A percentile compares a stretch with the other conserved stretches of the same genome.
These are phyloP conservation scores for Boletellus deceptivus DNA, from an alignment of 1,284 basidiomycete genomes.

Conservation along the genomic window DNA sequence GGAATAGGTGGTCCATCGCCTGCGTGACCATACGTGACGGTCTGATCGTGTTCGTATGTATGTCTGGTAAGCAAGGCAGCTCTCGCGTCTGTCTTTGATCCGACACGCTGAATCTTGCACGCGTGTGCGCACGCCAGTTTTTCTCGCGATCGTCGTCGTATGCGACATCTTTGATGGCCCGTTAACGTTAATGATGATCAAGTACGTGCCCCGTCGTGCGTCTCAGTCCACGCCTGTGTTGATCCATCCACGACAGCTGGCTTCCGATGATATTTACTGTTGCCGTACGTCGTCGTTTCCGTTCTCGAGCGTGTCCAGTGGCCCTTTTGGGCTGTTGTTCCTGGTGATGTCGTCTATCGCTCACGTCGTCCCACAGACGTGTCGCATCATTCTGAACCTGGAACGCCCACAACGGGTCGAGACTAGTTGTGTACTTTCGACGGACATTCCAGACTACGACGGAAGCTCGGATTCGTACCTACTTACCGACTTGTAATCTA, in stretches of 20 bases:
- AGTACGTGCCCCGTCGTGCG: slow-evolving; percentile 3
- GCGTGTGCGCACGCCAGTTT: slow-evolving; percentile 2
- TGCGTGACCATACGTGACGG: slow-evolving; percentile 29
- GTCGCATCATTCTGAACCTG: slow-evolving; percentile 25
- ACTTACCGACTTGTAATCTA: slow-evolving; percentile 2
- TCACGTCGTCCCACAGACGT: slow-evolving; percentile 7
- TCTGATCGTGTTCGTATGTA: slow-evolving; percentile 12
- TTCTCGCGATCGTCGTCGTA: slow-evolving; percentile 6
- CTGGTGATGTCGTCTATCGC: not conserved
- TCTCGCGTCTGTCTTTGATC: not conserved
- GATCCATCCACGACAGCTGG: slow-evolving; percentile 13
- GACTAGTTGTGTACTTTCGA: slow-evolving; percentile 8
- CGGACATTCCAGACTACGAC: slow-evolving; percentile 16
- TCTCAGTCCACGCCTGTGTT: not conserved
- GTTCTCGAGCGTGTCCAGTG: not conserved
- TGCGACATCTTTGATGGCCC: slow-evolving; percentile 7
- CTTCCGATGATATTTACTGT: slow-evolving; percentile 20
- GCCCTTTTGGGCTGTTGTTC: not conserved
- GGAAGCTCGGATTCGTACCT: slow-evolving; percentile 17
- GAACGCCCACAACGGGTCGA: not conserved
- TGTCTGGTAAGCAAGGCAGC: slow-evolving; percentile 14
- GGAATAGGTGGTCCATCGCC: slow-evolving; percentile 4
- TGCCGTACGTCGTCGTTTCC: slow-evolving; percentile 11
- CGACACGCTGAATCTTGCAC: not conserved
- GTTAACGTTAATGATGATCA: slow-evolving; percentile 10